Evolutionary conservation across 208 protist species (phyloP).

Genomic region (Leishmania arabica): DNA sequence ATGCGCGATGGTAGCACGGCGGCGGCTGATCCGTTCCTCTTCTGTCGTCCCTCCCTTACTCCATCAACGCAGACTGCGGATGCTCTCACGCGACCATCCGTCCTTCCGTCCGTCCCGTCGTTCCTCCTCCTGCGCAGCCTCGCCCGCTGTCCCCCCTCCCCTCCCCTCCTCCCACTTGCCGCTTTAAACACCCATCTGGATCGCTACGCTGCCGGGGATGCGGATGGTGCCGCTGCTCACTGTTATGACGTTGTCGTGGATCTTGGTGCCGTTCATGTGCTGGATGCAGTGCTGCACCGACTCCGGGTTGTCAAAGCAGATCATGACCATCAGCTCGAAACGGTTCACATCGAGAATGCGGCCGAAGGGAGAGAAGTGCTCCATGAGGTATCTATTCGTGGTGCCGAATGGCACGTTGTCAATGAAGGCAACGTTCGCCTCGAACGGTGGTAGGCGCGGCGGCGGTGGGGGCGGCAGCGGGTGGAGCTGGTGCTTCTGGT

Average conservation of each 20-base stretch:
- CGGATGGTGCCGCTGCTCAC: constrained; percentile 83
- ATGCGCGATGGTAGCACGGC: neutral
- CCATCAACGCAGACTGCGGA: neutral
- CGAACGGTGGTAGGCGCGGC: constrained; percentile 40
- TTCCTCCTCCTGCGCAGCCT: neutral
- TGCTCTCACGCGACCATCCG: neutral
- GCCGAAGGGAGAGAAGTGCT: constrained; percentile 69
- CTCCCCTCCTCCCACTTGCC: neutral
- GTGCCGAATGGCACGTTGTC: constrained; percentile 90
- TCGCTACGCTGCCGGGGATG: constrained; percentile 70
- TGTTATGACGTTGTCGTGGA: constrained; percentile 71
- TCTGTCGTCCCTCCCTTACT: neutral
- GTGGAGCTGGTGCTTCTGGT: neutral
- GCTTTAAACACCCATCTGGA: constrained; percentile 56
- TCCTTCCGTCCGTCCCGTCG: neutral
- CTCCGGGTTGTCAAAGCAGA: constrained; percentile 81
- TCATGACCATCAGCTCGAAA: constrained; percentile 70
- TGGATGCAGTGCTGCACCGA: constrained; percentile 83
- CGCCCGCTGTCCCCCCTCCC: neutral
- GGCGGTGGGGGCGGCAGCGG: neutral
- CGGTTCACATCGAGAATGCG: constrained; percentile 85
- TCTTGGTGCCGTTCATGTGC: constrained; percentile 71
- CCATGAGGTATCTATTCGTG: constrained; percentile 75
- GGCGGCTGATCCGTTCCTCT: too few relatives aligned
- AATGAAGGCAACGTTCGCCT: constrained; percentile 68